Evolutionary conservation across 2,329 filamentous ascomycete genomes (phyloP).

Genomic region (Alternaria longipes): DNA sequence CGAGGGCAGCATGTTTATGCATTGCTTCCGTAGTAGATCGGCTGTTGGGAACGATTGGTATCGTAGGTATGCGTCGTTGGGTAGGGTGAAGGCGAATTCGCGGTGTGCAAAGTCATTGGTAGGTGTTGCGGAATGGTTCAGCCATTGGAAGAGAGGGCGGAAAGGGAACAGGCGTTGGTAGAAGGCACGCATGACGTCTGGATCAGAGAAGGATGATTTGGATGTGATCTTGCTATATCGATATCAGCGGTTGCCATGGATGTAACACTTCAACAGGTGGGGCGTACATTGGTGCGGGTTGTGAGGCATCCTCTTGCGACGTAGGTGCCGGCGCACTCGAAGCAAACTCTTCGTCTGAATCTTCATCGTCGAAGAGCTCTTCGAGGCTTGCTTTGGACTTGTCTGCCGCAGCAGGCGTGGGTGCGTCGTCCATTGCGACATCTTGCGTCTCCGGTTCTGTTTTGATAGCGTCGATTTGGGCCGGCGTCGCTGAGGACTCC

Average conservation of each 20-base stretch:
- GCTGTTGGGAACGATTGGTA: conserved; percentile 82
- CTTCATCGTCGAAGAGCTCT: conserved; percentile 67
- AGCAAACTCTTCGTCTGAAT: conserved; percentile 66
- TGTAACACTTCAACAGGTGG: not conserved
- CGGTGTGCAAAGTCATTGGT: conserved; percentile 89
- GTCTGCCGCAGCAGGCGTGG: conserved; percentile 40
- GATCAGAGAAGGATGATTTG: conserved; percentile 67
- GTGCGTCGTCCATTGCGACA: conserved; percentile 44
- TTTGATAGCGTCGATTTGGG: conserved; percentile 51
- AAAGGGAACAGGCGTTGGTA: conserved; percentile 97
- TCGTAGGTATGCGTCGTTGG: conserved; percentile 88
- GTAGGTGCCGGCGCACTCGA: conserved; percentile 62
- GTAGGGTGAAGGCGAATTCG: conserved; percentile 95
- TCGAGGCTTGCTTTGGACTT: conserved; percentile 58
- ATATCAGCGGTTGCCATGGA: conserved; percentile 27
- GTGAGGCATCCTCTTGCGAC: conserved; percentile 52
- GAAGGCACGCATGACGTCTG: conserved; percentile 89
- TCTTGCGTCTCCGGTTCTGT: conserved; percentile 41
- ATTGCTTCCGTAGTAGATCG: conserved; percentile 86
- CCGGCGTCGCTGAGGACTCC: conserved; percentile 46
- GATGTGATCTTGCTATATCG: conserved; percentile 48
- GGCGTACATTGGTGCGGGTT: conserved; percentile 53
- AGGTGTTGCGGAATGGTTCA: conserved; percentile 90
- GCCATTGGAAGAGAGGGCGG: conserved; percentile 94
- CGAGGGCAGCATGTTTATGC: conserved; percentile 84